Evolutionary conservation across 1,284 basidiomycete genomes (phyloP).

Genomic region (Cryptococcus sp.): DNA sequence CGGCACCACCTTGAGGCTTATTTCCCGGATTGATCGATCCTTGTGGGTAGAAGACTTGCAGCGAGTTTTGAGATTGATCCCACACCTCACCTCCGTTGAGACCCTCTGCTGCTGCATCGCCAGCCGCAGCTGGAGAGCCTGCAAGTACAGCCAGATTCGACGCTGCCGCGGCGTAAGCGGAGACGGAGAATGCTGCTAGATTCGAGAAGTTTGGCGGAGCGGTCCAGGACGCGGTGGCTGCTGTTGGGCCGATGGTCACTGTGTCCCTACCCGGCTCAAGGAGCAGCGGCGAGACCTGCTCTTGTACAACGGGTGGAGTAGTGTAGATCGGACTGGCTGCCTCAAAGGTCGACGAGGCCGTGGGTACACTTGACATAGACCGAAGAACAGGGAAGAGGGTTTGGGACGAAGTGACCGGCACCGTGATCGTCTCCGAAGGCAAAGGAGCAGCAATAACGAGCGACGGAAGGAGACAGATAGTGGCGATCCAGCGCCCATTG

Average conservation of each 20-base stretch:
- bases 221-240: slow-evolving; percentile 55
- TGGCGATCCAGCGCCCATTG: slow-evolving; percentile 1
- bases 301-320: no score
- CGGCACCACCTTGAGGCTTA: slow-evolving; percentile 64
- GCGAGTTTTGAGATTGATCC: slow-evolving; percentile 50
- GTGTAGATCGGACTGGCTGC: background rate
- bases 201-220: slow-evolving; percentile 61
- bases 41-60: slow-evolving; percentile 66
- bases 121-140: slow-evolving; percentile 51
- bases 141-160: slow-evolving; percentile 63
- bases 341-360: no score
- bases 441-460: slow-evolving; percentile 9
- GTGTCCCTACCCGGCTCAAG: background rate
- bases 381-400: background rate
- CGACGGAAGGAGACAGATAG: background rate
- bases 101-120: background rate
- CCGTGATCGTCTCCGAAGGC: slow-evolving; percentile 3
- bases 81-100: slow-evolving; percentile 15
- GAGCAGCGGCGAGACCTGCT: background rate
- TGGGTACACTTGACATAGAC: no score
- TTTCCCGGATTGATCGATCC: slow-evolving; percentile 65
- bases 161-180: slow-evolving; percentile 60
- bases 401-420: background rate
- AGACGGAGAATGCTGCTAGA: slow-evolving; percentile 63
- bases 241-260: background rate